These are phyloP conservation scores for Saturnispora besseyi DNA, from an alignment of 805 yeast species.

Conservation along the genomic window DNA sequence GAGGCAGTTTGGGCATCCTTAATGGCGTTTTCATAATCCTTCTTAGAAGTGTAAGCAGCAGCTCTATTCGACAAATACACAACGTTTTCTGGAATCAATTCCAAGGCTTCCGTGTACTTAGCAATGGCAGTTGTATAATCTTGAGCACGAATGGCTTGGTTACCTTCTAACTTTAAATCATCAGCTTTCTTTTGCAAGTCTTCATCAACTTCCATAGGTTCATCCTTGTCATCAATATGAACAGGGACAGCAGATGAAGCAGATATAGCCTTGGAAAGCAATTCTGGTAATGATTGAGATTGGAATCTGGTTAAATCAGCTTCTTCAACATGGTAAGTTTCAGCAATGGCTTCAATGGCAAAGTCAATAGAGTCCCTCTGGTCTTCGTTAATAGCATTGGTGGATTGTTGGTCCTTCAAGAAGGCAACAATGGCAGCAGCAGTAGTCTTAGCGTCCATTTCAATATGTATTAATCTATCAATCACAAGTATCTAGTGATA, in stretches of 20 bases:
- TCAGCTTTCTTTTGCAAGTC: conserved; percentile 71
- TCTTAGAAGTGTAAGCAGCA: conserved; percentile 82
- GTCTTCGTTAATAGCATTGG: conserved; percentile 60
- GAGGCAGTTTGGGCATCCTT: conserved; percentile 80
- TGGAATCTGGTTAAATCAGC: conserved; percentile 30
- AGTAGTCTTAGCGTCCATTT: conserved; percentile 40
- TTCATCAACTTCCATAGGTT: conserved; percentile 14
- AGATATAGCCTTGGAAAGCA: conserved; percentile 21
- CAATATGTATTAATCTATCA: not conserved
- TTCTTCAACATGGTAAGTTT: conserved; percentile 65
- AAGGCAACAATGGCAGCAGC: conserved; percentile 71
- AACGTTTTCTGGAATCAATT: conserved; percentile 59
- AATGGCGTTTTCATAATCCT: conserved; percentile 68
- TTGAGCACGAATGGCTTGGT: conserved; percentile 74
- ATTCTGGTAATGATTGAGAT: conserved; percentile 29
- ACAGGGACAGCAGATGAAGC: conserved; percentile 28
- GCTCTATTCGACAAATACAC: conserved; percentile 91
- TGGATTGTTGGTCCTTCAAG: conserved; percentile 32
- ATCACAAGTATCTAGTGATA: conserved; percentile 15
- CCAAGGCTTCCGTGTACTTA: conserved; percentile 75
- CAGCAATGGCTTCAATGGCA: conserved; percentile 87
- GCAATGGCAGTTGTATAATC: conserved; percentile 64
- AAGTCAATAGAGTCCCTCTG: conserved; percentile 85
- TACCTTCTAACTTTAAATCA: conserved; percentile 75
- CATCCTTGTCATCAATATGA: conserved; percentile 33